These are phyloP conservation scores for Penicillium expansum DNA, from an alignment of 2,329 filamentous ascomycete genomes.

Conservation along the genomic window DNA sequence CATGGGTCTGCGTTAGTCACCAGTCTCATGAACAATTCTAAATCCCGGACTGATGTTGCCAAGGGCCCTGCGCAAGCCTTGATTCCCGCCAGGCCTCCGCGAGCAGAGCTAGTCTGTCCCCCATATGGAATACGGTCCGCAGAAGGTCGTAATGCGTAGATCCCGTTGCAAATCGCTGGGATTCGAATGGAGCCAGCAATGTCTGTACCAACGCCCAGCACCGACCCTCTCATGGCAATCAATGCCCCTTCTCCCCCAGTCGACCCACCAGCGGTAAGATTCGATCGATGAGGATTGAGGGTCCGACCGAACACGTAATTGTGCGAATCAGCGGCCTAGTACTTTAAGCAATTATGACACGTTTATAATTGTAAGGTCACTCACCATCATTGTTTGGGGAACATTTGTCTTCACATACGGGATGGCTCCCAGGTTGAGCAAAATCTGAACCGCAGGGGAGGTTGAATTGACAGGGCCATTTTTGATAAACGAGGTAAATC, in stretches of 20 bases:
- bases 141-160: constrained; percentile 49
- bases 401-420: constrained; percentile 68
- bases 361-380: background rate
- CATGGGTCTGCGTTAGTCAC: constrained; percentile 23
- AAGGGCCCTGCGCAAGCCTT: constrained; percentile 23
- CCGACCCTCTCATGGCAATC: constrained; percentile 56
- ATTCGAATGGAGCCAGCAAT: constrained; percentile 49
- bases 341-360: constrained; percentile 34
- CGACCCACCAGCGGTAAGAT: constrained; percentile 60
- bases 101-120: constrained; percentile 38
- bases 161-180: constrained; percentile 49
- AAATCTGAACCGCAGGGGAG: constrained; percentile 55
- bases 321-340: constrained; percentile 48
- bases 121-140: constrained; percentile 50
- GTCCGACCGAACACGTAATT: constrained; percentile 62
- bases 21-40: constrained; percentile 22
- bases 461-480: constrained; percentile 54
- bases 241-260: constrained; percentile 65
- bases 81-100: constrained; percentile 20
- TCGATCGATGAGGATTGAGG: constrained; percentile 60
- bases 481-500: constrained; percentile 59
- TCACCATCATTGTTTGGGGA: constrained; percentile 50
- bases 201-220: constrained; percentile 61
- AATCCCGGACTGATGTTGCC: constrained; percentile 26
- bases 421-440: constrained; percentile 60